phyloP scores from a whole-genome alignment of 164 flowering plant genomes.

The Amborella trichopoda region DNA sequence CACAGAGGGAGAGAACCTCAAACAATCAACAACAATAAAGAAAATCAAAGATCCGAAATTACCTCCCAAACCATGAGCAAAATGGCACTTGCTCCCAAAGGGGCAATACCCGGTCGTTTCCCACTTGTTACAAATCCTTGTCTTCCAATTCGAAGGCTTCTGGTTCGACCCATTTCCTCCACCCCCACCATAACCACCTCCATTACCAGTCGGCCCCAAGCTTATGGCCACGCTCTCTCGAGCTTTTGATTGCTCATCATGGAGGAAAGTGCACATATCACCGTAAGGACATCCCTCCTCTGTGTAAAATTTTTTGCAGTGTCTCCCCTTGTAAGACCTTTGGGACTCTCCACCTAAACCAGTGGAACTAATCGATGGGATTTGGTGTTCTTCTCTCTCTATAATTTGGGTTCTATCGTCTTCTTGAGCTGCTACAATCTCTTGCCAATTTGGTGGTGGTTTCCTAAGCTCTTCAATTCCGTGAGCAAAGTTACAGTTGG shows the following conservation, averaged over 20 bases:
- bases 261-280: conserved; percentile 81
- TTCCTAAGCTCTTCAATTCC: conserved; percentile 81
- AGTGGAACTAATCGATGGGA: conserved; percentile 54
- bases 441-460: conserved; percentile 98
- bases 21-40: too few relatives aligned
- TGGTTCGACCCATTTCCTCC: conserved; percentile 23
- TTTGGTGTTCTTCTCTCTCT: conserved; percentile 84
- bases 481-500: conserved; percentile 95
- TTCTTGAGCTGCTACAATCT: conserved; percentile 80
- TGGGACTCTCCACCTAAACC: conserved; percentile 39
- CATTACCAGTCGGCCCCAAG: conserved; percentile 66
- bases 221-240: conserved; percentile 97
- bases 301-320: conserved; percentile 93
- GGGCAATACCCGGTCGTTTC: conserved; percentile 96
- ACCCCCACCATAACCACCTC: conserved; percentile 24
- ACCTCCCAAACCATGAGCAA: conserved; percentile 96
- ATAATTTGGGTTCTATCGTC: conserved; percentile 21
- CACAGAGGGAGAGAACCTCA: too few relatives aligned
- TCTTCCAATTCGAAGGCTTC: conserved; percentile 98
- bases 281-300: conserved; percentile 99
- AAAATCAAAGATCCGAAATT: conserved; percentile 9
- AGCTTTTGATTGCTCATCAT: conserved; percentile 85
- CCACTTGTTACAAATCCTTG: conserved; percentile 98
- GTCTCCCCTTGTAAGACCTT: conserved; percentile 87
- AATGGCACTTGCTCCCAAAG: conserved; percentile 95